A percentile compares a stretch with the other conserved stretches of the same genome.
Conservation (phyloP, 306 rosid genomes). For the Vigna hirtella region DNA sequence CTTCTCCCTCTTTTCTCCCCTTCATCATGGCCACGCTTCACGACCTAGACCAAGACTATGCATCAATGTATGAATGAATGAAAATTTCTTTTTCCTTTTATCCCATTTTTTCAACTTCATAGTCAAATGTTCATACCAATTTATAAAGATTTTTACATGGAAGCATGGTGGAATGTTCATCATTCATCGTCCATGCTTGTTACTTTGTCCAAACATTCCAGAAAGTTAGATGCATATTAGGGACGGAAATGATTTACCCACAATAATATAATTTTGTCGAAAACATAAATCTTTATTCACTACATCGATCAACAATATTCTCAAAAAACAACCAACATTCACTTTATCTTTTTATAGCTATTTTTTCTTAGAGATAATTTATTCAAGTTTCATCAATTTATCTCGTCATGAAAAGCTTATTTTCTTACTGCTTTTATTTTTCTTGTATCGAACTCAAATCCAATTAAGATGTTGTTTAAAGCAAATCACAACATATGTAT, state of each 20-base stretch:
- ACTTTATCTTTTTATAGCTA: neutral
- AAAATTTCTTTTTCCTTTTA: constrained; percentile 22
- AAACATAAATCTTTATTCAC: constrained; percentile 6
- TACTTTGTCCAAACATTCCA: constrained; percentile 9
- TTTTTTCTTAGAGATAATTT: neutral
- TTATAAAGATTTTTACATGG: neutral
- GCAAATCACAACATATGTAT: too few species aligned
- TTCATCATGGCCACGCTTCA: constrained; percentile 50
- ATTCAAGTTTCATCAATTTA: neutral
- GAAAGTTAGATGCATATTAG: constrained; percentile 22
- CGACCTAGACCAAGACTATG: constrained; percentile 44
- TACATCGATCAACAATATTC: neutral
- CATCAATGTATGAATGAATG: too few species aligned
- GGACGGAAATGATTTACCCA: neutral
- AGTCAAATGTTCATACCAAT: constrained; percentile 48
- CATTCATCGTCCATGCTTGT: constrained; percentile 29
- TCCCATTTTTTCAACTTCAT: constrained; percentile 21
- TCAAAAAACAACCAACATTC: neutral
- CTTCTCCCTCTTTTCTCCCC: constrained; percentile 39
- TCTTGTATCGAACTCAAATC: too few species aligned
- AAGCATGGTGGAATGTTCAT: constrained; percentile 31
- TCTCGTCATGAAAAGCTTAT: too few species aligned
- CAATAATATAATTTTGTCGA: neutral
- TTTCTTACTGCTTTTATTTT: neutral
- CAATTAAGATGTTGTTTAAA: too few species aligned